Base-by-base conservation (phyloP, 2,329 filamentous ascomycete genomes). In the Chrysoporthe deuterocubensis region DNA sequence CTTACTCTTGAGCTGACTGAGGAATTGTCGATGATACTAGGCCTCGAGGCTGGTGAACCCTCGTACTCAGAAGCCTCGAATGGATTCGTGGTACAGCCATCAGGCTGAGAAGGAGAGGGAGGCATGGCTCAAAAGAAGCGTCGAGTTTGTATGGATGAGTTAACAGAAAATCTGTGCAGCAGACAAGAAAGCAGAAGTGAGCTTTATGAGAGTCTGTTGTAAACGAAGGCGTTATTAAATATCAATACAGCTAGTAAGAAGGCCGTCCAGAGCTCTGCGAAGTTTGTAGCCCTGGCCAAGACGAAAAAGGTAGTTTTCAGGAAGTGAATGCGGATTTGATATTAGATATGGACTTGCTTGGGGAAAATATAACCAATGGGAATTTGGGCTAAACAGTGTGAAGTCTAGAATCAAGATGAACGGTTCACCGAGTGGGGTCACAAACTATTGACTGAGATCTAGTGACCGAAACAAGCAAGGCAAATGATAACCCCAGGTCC, bases 11-110 rank as follows among this genome's bases (percentile, higher is more conserved):
- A 67, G 32, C 9, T 58, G 8, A n/a, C 32, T 40, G 48, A 68
- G 4, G 65, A 57, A 21, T 44, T 48, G 3, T 65, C 61, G 42
- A 26, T n/a, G 11, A 44, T 56, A 16, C 65, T 63, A 2, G 65
- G 44, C 3, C 14, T 40, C 9, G 69, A 69, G 34, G 40, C 50
- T 5, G 56, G 60, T 9, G 69, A 63, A 14, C 62, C 44, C 48
- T 69, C 64, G 34, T 67, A 69, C 26, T 68, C 63, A 18, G n/a
- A 54, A n/a, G 60, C 57, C 61, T 70, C 69, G 18, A 70, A 70
- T 9, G 69, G 69, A 18, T 70, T 67, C 26, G 44, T 26, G 44
- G 34, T n/a, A 32, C 11, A 4, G 21, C 21, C 56, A 14, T 21
- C 48, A 42, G 59, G 43, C 13, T 40, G 34, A 42, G 68, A 26